These are phyloP conservation scores for Chlorella sp. DNA, from an alignment of 139 green algal genomes.

Conservation along the genomic window DNA sequence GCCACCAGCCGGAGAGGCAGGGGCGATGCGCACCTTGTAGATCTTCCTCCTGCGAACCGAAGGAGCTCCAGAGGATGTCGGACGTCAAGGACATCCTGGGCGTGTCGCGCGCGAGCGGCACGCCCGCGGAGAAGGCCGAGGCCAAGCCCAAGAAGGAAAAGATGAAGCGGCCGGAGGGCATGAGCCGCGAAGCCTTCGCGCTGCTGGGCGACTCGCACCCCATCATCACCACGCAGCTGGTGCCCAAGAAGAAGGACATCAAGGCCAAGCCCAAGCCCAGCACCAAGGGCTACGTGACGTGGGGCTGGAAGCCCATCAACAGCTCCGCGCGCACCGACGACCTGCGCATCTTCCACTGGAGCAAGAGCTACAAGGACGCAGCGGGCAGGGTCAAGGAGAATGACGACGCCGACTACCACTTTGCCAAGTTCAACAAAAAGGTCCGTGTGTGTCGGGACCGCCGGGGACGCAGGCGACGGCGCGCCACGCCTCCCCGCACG, in stretches of 20 bases:
- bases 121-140: constrained; percentile 7
- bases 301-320: constrained; percentile 58
- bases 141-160: constrained; percentile 47
- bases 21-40: too few species aligned
- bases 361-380: constrained; percentile 77
- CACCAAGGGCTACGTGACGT: constrained; percentile 42
- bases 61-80: too few species aligned
- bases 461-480: background rate
- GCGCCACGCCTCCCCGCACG: background rate
- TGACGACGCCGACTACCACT: constrained; percentile 70
- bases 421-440: constrained; percentile 91
- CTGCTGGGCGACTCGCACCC: constrained; percentile 77
- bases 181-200: constrained; percentile 83
- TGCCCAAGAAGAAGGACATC: constrained; percentile 17
- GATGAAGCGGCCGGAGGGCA: constrained; percentile 72
- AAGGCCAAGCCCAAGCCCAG: constrained; percentile 35
- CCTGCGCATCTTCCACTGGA: constrained; percentile 76
- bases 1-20: too few species aligned
- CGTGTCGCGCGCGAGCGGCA: constrained; percentile 31
- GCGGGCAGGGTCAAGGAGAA: constrained; percentile 55
- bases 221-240: constrained; percentile 65
- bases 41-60: too few species aligned
- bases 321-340: constrained; percentile 68
- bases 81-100: constrained; percentile 90
- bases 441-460: constrained; percentile 16